Evolutionary conservation across 83 land plant species (phyloP), one percentile per base, ranked within the genome.

Genomic region (Picea abies): DNA sequence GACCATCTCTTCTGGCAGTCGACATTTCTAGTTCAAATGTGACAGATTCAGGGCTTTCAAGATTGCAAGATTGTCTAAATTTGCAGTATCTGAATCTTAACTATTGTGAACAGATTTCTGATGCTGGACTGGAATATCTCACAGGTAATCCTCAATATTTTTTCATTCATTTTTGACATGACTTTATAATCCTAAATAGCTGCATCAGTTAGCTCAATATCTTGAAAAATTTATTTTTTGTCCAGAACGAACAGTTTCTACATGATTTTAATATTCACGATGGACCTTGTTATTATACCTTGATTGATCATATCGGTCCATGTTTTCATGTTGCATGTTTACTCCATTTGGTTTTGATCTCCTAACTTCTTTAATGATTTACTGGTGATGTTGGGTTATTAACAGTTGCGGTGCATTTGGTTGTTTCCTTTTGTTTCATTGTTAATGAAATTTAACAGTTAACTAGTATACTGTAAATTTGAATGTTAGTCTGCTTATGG

Each of bases 1-100:
- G 96, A 47, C 68, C 80, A 67, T 98, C 97, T 37, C 83, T 98
- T 61, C 86, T 98, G 60, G 94, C 94, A 19, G 86, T 94, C 60
- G 94, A 98, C 89, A 86, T 96, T 52, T 91, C 97, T 70, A 87
- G 89, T 82, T 96, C 99, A 26, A 84, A 88, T 64, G 92, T 98
- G 0, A 84, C 97, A 25, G 96, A 98, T 86, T 81, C 84, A 70
- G 99, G 99, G 29, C 83, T 98, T 39, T 69, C 44, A 32, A 67
- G 47, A 16, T 84, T 98, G 29, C 90, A 86, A 47, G 77, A 80
- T 72, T 98, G 99, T 84, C n/a, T 78, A 76, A 93, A 91, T 73
- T 80, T 98, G 79, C 93, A 98, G 82, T 80, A 58, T 60, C 73
- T 98, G 76, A 84, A 79, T 79, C 83, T 93, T 44, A 90, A 94